Percentiles rank a stretch among this genome's conserved stretches.
phyloP scores from a whole-genome alignment of 345 rosid genomes.

The Hypericum androsaemum region DNA sequence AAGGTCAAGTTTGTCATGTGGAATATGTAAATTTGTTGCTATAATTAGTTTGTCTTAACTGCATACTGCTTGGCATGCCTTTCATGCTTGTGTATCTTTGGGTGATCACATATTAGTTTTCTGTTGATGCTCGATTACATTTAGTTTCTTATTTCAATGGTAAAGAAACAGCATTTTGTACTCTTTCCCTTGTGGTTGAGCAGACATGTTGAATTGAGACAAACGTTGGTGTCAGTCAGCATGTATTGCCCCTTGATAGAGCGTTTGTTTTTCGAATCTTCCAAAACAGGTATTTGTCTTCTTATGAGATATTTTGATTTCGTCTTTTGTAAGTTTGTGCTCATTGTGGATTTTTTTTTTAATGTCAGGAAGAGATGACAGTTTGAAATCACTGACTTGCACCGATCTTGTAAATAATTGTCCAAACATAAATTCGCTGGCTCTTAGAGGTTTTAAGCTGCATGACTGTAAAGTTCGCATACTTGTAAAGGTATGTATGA shows the following conservation, averaged over 20 bases:
- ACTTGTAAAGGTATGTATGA: conserved; percentile 49
- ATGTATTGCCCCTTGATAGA: conserved; percentile 52
- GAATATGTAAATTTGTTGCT: no score
- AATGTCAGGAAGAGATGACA: conserved; percentile 56
- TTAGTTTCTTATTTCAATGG: background rate
- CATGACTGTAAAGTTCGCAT: conserved; percentile 46
- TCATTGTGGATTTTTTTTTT: conserved; percentile 16
- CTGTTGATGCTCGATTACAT: no score
- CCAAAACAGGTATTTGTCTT: conserved; percentile 42
- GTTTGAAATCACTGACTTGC: conserved; percentile 50
- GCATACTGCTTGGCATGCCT: no score
- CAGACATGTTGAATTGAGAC: conserved; percentile 60
- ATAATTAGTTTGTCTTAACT: no score
- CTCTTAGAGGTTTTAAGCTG: conserved; percentile 78
- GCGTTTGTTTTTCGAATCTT: conserved; percentile 64
- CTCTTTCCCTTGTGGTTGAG: conserved; percentile 6
- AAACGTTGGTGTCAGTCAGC: conserved; percentile 52
- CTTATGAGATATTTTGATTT: conserved; percentile 12
- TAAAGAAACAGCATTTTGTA: conserved; percentile 1
- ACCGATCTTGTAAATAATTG: conserved; percentile 58
- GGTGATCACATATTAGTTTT: no score
- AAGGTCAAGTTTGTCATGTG: no score
- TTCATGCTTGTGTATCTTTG: no score
- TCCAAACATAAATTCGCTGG: conserved; percentile 59
- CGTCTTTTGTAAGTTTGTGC: conserved; percentile 10